Conservation (phyloP, 495 filamentous ascomycete genomes). For the Aspergillus avenaceus region DNA sequence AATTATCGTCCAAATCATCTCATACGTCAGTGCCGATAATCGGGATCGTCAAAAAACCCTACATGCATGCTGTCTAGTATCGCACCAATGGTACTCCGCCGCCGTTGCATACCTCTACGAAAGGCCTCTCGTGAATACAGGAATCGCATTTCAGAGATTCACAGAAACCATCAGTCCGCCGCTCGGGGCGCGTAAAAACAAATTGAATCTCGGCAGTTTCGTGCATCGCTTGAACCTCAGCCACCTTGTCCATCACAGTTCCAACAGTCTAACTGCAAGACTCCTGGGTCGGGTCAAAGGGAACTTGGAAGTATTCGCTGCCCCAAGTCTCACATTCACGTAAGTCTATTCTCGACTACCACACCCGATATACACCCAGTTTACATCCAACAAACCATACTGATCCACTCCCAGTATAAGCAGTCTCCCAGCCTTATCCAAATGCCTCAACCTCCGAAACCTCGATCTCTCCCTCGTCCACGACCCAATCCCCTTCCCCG, state of each 20-base stretch:
- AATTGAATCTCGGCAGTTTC: conserved; percentile 49
- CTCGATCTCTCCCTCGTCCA: conserved; percentile 60
- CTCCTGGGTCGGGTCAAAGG: conserved; percentile 56
- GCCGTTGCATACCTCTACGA: conserved; percentile 54
- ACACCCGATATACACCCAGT: not conserved
- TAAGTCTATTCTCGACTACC: conserved; percentile 16
- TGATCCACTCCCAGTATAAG: conserved; percentile 40
- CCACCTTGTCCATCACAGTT: conserved; percentile 60
- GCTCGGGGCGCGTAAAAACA: conserved; percentile 51
- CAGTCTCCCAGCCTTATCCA: conserved; percentile 58
- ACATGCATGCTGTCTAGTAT: conserved; percentile 54
- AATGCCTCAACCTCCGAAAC: conserved; percentile 50
- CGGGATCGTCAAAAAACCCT: conserved; percentile 38
- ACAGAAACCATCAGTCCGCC: conserved; percentile 60
- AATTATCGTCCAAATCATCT: conserved; percentile 46
- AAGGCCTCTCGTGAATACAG: conserved; percentile 41
- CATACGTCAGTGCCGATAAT: conserved; percentile 21
- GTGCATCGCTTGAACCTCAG: conserved; percentile 57
- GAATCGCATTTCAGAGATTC: conserved; percentile 55
- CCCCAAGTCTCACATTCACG: conserved; percentile 63
- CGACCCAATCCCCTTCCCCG: conserved; percentile 46
- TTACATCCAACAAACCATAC: not conserved
- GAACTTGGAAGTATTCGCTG: conserved; percentile 57
- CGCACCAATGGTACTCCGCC: conserved; percentile 60
- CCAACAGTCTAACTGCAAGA: conserved; percentile 60